Base-by-base conservation (phyloP, 441 rosid genomes). In the Syzygium malaccense region DNA sequence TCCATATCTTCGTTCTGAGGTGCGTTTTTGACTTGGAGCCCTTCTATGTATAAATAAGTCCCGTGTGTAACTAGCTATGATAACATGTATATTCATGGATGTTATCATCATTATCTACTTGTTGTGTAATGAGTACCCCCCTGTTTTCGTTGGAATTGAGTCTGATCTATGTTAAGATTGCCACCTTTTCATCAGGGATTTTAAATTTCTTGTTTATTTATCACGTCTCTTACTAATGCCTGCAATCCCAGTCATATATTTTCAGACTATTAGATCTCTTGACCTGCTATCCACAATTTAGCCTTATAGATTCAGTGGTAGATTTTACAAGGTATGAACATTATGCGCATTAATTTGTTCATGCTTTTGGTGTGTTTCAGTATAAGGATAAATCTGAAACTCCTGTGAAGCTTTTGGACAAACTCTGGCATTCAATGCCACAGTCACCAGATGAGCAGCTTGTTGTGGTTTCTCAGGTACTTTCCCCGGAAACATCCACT, bases 1-100 rank as follows among this genome's bases (percentile, higher is more conserved):
- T 90, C 99, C 99, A 13, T 97, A 98, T 94, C 93, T 98, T 83
- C 98, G 96, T 54, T 97, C 99, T 51, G 99, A 98, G 99, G 99
- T 96, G 87, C 75, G 89, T 87, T 87, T 28, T 90, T 86, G 58
- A 85, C 87, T 84, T 57, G 48, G 68, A 28, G 49, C 51, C 53
- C 86, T 49, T 75, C 20, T 25, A 55, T 51, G 13, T n/a, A 30
- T 53, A 55, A 15, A 37, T 32, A 45, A 55, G 57, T 58, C 49
- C 45, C 7, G 9, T 55, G 64, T 55, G 57, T 55, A 85, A 85
- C 10, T n/a, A 71, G 51, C 51, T 71, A 71, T 37, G 80, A 37
- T 37, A 11, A 71, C 80, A 71, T 71, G 11, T 5, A 20, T 71
- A 37, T 28, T 71, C 7, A 25, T 37, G 80, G 49, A 11, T 71